phyloP scores from a whole-genome alignment of 352 stramenopile genomes.

The Pythium grandisporangium region DNA sequence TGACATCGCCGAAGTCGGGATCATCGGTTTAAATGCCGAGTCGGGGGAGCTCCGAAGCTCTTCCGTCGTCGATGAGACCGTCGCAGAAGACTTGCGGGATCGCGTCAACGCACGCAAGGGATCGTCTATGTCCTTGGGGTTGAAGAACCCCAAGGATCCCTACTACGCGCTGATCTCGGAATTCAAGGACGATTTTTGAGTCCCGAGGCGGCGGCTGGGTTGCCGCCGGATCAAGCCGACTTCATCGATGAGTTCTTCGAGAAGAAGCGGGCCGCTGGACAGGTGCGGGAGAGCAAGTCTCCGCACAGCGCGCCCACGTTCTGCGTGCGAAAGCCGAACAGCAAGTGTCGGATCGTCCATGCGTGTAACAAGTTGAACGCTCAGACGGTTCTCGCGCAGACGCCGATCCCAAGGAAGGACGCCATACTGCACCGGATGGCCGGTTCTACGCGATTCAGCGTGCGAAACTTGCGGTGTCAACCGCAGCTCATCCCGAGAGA shows the following conservation, averaged over 20 bases:
- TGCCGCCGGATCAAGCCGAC: constrained; percentile 1
- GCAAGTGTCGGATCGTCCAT: constrained; percentile 19
- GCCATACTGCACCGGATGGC: constrained; percentile 14
- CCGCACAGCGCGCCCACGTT: constrained; percentile 12
- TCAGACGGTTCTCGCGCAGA: too few species aligned
- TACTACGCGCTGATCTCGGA: too few species aligned
- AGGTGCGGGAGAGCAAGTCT: constrained; percentile 11
- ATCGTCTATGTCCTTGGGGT: too few species aligned
- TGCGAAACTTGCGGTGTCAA: constrained; percentile 13
- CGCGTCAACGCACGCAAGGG: too few species aligned
- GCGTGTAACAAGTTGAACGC: constrained; percentile 17
- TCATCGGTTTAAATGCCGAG: too few species aligned
- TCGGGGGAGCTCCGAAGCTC: too few species aligned
- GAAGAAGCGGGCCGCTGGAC: constrained; percentile 1
- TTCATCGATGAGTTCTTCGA: constrained; percentile 12
- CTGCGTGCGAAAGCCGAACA: constrained; percentile 17
- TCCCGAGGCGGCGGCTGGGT: too few species aligned
- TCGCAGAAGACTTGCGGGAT: too few species aligned
- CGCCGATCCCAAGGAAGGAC: constrained; percentile 17
- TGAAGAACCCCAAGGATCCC: too few species aligned
- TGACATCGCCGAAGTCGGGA: too few species aligned
- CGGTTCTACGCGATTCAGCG: constrained; percentile 7
- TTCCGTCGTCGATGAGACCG: too few species aligned
- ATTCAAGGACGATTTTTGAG: too few species aligned
- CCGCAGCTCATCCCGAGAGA: constrained; percentile 8